Percentiles rank a stretch among this genome's conserved stretches.
Evolutionary conservation across 2,329 filamentous ascomycete genomes (phyloP).

Genomic region (Pestalotiopsis sp.): DNA sequence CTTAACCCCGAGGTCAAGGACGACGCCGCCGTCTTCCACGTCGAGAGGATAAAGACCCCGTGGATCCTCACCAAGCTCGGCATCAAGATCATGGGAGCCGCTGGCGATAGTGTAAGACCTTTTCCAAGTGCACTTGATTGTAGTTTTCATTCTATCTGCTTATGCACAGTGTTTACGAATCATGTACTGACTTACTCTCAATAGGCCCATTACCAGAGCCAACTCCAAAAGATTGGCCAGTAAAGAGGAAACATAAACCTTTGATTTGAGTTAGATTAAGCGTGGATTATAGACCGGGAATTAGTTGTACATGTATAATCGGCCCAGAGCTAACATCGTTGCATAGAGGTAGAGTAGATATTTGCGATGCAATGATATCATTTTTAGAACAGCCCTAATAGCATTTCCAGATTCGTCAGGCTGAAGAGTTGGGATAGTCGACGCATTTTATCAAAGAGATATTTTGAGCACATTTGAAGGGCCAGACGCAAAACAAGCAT

Average conservation of each 20-base stretch:
- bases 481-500: no score
- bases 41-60: conserved; percentile 13
- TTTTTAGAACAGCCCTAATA: background rate
- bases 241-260: background rate
- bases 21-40: conserved; percentile 13
- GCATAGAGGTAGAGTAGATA: background rate
- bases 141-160: no score
- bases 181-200: background rate
- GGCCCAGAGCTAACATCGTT: background rate
- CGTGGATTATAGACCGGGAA: background rate
- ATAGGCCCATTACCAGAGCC: background rate
- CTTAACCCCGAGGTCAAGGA: conserved; percentile 14
- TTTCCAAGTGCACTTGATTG: background rate
- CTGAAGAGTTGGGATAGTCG: background rate
- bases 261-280: background rate
- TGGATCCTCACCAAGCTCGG: conserved; percentile 11
- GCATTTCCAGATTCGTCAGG: background rate
- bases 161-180: background rate
- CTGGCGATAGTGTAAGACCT: conserved; percentile 14
- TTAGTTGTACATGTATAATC: background rate
- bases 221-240: conserved; percentile 3
- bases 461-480: no score
- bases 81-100: conserved; percentile 14
- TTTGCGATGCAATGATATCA: background rate
- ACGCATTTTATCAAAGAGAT: no score